These are phyloP conservation scores for Mentha longifolia DNA, from an alignment of 257 asterid species.

Conservation along the genomic window DNA sequence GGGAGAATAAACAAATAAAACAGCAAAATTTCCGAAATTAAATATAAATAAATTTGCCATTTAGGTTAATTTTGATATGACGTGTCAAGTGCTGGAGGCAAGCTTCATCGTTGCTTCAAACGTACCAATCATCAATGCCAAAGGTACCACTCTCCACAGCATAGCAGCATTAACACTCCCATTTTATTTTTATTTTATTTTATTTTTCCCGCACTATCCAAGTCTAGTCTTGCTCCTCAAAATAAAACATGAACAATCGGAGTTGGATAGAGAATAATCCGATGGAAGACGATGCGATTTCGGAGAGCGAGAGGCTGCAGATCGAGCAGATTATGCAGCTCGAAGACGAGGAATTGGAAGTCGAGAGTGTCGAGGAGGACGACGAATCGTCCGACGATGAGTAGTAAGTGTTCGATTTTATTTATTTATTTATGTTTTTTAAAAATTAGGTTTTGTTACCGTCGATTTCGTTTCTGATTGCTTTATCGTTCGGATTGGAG, in stretches of 20 bases:
- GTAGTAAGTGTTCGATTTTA: slow-evolving; percentile 38
- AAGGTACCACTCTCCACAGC: slow-evolving; percentile 10
- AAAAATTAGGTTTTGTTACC: neutral
- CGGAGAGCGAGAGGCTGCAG: slow-evolving; percentile 71
- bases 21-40: too few relatives aligned
- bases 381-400: slow-evolving; percentile 57
- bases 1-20: too few relatives aligned
- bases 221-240: neutral
- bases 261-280: slow-evolving; percentile 3
- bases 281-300: slow-evolving; percentile 54
- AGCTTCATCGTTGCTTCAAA: too few relatives aligned
- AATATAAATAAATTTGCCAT: too few relatives aligned
- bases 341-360: slow-evolving; percentile 73
- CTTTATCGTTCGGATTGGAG: neutral
- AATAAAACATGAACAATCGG: slow-evolving; percentile 24
- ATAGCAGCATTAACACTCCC: neutral
- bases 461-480: neutral
- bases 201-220: slow-evolving; percentile 32
- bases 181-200: neutral
- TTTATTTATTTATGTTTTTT: neutral
- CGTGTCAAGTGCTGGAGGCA: too few relatives aligned
- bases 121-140: neutral
- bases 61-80: too few relatives aligned
- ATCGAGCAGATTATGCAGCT: slow-evolving; percentile 74
- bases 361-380: slow-evolving; percentile 72